Base-by-base conservation (phyloP, 1,284 basidiomycete species). In the Cronartium quercuum region DNA sequence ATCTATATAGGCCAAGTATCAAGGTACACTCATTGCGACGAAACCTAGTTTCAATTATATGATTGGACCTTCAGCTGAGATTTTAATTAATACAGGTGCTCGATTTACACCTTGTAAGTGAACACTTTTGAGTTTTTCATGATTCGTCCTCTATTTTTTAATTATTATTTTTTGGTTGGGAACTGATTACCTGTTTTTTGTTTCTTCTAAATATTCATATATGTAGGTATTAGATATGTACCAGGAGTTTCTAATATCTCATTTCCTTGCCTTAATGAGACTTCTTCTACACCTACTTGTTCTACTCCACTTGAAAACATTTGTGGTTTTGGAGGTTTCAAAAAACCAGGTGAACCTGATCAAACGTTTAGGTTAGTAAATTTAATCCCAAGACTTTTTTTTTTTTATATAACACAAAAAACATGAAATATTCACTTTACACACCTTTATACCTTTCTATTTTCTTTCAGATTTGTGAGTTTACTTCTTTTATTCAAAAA, bases 61-160 rank as follows among this genome's bases (percentile, higher is more conserved):
- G 81, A 62, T 82, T n/a, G 81, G 81, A 1, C 81, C 81, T 0
- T 77, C 80, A 1, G 74, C 78, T 24, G 80, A 82, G 62, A 81
- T 82, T 38, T 69, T 82, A 41, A 82, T 82, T 73, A 79, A 78
- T 12, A 80, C 81, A 40, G 81, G 81, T 15, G 81, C 81, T 10
- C 78, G 81, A 9, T 82, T 81, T 62, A 81, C 81, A 1, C 81
- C 81, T 3, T 82, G 81, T 76, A n/a, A n/a, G n/a, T n/a, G n/a
- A n/a, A n/a, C n/a, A n/a, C n/a, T n/a, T n/a, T n/a, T n/a, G n/a
- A n/a, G n/a, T n/a, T n/a, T n/a, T n/a, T n/a, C n/a, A n/a, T n/a
- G n/a, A n/a, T n/a, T n/a, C n/a, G n/a, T n/a, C n/a, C n/a, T n/a
- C n/a, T n/a, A n/a, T n/a, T n/a, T n/a, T n/a, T n/a, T n/a, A n/a